Base-by-base conservation (phyloP, 768 basidiomycete genomes). In the Terana coerulea region DNA sequence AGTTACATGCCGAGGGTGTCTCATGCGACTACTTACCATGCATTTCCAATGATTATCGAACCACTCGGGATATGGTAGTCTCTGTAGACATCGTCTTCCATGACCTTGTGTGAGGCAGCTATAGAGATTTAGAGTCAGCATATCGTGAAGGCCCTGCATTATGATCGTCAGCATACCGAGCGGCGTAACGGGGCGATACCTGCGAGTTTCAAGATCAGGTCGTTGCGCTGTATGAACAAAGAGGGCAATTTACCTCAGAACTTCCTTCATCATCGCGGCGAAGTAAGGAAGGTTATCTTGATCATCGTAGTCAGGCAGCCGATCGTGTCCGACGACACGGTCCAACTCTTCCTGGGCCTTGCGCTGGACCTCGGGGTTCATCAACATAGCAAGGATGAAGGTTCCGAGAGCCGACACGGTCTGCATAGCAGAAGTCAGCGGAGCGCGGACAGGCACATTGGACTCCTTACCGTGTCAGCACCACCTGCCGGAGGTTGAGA, bases 271-370 rank as follows among this genome's bases (percentile, higher is more conserved):
- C 29, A 86, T 51, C 3, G 78, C 78, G 9, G 83, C 72, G 43
- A 80, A 68, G 59, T 78, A 88, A 8, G 82, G 82, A 36, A 88
- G 62, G 3, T 61, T 69, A 1, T 62, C 53, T 5, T 80, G 69
- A 60, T 87, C 86, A 21, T 68, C 72, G 48, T 83, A 76, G 0
- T 67, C 70, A 1, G 87, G 86, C 22, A 88, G 69, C 5, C 84
- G 71, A 37, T 76, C 74, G 35, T 62, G 47, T 7, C 81, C 81
- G 22, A 83, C 66, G 12, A 84, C 77, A 0, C 58, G 50, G 58
- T 89, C 87, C 15, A 89, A 73, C 51, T 89, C 86, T 11, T 70
- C 69, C 56, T 86, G 84, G 0, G 83, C 86, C 42, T 75, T 78
- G 36, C 57, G 70, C 45, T 80, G 75, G 1, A 72, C 75, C 1